These are phyloP conservation scores for Avena insularis DNA, from an alignment of 176 grass and related monocot species.

Conservation along the genomic window DNA sequence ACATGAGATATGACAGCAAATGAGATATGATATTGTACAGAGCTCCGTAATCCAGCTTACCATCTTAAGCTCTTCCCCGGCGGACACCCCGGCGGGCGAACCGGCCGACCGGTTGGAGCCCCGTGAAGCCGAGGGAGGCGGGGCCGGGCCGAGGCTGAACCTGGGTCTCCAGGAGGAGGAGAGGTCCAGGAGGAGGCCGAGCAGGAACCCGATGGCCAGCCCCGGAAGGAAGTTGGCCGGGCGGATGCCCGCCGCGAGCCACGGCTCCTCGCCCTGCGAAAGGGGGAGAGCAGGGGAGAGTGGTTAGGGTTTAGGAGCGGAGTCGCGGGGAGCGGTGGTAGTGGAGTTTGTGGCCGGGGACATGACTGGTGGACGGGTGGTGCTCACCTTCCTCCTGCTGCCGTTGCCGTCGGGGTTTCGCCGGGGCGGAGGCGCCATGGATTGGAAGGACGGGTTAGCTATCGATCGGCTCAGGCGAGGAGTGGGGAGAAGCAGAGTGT, in stretches of 20 bases:
- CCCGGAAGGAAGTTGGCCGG: conserved; percentile 77
- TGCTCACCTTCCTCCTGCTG: conserved; percentile 43
- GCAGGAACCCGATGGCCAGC: conserved; percentile 74
- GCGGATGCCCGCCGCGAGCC: conserved; percentile 74
- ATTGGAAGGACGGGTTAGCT: background rate
- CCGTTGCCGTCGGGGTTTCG: conserved; percentile 36
- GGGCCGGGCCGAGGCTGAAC: conserved; percentile 35
- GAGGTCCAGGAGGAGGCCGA: conserved; percentile 71
- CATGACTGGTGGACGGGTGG: background rate
- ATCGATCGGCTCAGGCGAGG: background rate
- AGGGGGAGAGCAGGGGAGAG: background rate
- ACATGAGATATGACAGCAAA: background rate
- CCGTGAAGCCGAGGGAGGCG: conserved; percentile 39
- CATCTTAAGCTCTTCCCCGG: conserved; percentile 90
- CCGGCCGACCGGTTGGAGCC: conserved; percentile 46
- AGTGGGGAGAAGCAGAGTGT: background rate
- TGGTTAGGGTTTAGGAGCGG: background rate
- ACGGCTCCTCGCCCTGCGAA: conserved; percentile 69
- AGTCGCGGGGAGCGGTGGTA: background rate
- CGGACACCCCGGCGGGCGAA: conserved; percentile 19
- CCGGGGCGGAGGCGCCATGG: conserved; percentile 56
- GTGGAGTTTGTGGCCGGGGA: background rate
- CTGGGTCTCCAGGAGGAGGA: conserved; percentile 54
- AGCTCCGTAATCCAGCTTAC: conserved; percentile 15
- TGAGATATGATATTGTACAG: no score